These are phyloP conservation scores for Talaromyces sp. DNA, from an alignment of 2,329 filamentous ascomycete species.

Conservation along the genomic window DNA sequence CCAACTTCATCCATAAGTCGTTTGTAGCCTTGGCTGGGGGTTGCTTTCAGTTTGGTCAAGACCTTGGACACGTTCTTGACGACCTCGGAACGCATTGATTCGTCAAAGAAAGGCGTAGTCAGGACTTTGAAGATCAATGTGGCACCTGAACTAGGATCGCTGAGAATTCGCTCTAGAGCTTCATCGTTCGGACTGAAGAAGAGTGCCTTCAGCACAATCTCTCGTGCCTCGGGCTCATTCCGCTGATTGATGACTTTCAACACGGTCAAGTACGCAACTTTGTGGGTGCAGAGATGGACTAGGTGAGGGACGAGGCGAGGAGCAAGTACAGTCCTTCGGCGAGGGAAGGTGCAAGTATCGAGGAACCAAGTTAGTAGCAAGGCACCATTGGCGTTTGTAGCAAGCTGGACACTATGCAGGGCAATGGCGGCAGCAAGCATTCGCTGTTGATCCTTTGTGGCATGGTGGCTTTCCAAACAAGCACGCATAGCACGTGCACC, in stretches of 20 bases:
- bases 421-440: conserved; percentile 93
- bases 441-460: conserved; percentile 90
- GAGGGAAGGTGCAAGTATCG: conserved; percentile 94
- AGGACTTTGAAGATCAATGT: conserved; percentile 98
- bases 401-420: conserved; percentile 93
- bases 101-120: conserved; percentile 95
- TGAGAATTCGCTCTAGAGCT: conserved; percentile 82
- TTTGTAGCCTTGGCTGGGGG: conserved; percentile 95
- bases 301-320: conserved; percentile 89
- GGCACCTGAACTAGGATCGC: conserved; percentile 85
- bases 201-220: conserved; percentile 81
- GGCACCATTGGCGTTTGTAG: conserved; percentile 93
- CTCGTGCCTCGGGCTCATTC: conserved; percentile 85
- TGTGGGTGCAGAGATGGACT: conserved; percentile 95
- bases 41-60: conserved; percentile 83
- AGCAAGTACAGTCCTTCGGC: conserved; percentile 84
- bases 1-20: conserved; percentile 98
- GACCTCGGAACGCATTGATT: conserved; percentile 80
- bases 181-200: conserved; percentile 90
- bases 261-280: conserved; percentile 95
- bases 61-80: conserved; percentile 90
- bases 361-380: conserved; percentile 95
- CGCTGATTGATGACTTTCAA: conserved; percentile 98
- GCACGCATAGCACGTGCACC: conserved; percentile 95
- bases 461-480: conserved; percentile 91